Conservation (phyloP, 192 early-diverging fungal genomes). For the Umbelopsis vinacea region DNA sequence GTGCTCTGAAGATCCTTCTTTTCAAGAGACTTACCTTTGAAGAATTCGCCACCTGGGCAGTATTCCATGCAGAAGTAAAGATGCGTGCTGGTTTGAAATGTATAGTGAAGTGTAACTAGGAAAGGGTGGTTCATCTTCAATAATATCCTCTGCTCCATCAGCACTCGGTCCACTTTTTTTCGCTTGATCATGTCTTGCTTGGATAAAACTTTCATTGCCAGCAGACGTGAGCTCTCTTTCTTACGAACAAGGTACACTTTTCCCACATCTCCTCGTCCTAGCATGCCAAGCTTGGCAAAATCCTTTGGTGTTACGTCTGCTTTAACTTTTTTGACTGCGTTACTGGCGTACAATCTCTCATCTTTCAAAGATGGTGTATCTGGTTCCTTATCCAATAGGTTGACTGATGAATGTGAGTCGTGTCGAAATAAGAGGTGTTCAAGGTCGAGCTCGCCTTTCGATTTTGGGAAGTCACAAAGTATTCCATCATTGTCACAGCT, state of each 20-base stretch:
- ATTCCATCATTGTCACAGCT: neutral
- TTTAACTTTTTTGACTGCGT: neutral
- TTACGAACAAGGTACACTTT: constrained; percentile 35
- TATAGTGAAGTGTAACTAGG: constrained; percentile 87
- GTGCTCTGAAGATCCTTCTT: neutral
- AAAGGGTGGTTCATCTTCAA: constrained; percentile 88
- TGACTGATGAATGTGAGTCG: too few species aligned
- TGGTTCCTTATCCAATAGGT: neutral
- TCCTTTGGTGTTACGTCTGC: neutral
- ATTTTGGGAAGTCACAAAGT: neutral
- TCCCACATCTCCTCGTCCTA: constrained; percentile 38
- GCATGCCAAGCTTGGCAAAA: constrained; percentile 31
- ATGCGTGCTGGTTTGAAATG: constrained; percentile 84
- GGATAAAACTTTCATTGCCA: constrained; percentile 64
- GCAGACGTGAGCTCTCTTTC: constrained; percentile 21
- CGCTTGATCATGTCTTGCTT: constrained; percentile 97
- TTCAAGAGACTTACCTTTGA: constrained; percentile 51
- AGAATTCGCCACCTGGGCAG: constrained; percentile 89
- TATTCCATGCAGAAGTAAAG: constrained; percentile 92
- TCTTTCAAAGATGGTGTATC: neutral
- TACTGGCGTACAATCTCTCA: neutral
- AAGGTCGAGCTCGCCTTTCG: neutral
- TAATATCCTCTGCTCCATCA: constrained; percentile 94
- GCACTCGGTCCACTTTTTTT: constrained; percentile 94
- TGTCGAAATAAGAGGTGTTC: neutral